These are phyloP conservation scores for Syzygium oleosum DNA, from an alignment of 345 rosid species.

Conservation along the genomic window DNA sequence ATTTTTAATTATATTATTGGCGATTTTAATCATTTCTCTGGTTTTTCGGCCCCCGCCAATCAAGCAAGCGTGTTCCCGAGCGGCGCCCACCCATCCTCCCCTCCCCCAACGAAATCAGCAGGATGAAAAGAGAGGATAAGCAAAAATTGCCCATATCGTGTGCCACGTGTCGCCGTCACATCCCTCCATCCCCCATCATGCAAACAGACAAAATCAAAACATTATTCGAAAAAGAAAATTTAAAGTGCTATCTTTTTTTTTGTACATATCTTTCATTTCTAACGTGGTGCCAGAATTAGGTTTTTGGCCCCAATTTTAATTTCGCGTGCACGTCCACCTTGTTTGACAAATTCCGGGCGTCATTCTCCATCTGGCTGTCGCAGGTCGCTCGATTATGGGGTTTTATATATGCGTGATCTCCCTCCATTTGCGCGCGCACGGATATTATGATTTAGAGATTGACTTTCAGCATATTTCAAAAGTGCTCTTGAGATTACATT, in stretches of 20 bases:
- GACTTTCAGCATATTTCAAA: too few species aligned
- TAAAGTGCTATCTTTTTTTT: not conserved
- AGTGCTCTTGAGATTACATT: too few species aligned
- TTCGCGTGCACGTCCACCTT: accelerated
- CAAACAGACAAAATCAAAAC: not conserved
- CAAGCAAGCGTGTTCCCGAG: conserved; percentile 40
- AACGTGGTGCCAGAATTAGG: accelerated
- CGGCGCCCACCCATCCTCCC: conserved; percentile 23
- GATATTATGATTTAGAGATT: too few species aligned
- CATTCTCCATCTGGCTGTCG: not conserved
- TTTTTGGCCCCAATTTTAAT: not conserved
- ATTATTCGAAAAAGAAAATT: not conserved
- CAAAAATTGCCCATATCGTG: not conserved
- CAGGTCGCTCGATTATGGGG: too few species aligned
- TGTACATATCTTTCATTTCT: not conserved
- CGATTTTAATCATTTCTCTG: conserved; percentile 6
- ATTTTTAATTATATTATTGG: not conserved
- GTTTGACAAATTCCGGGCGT: not conserved
- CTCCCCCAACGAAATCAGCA: conserved; percentile 14
- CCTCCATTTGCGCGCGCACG: too few species aligned
- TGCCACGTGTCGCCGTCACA: not conserved
- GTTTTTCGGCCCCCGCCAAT: conserved; percentile 28
- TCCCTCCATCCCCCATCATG: not conserved
- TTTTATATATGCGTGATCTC: too few species aligned
- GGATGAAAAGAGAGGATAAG: not conserved